Conservation (phyloP, 1,284 basidiomycete species). For the Malassezia obtusa region DNA sequence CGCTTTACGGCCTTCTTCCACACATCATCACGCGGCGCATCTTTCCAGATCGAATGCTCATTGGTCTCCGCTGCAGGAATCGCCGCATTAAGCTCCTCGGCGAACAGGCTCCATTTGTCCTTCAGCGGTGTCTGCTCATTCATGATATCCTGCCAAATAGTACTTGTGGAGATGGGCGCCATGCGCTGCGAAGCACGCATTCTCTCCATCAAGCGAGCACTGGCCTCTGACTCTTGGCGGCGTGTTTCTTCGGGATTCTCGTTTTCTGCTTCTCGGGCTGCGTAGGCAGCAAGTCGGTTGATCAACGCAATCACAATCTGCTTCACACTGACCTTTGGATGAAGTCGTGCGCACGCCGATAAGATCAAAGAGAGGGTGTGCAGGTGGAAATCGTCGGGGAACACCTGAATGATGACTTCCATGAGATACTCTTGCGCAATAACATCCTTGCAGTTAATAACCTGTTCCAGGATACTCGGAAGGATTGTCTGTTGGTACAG, state of each 20-base stretch:
- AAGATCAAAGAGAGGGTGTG: slow-evolving; percentile 42
- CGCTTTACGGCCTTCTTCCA: slow-evolving; percentile 20
- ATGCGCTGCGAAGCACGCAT: slow-evolving; percentile 32
- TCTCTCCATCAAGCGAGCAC: slow-evolving; percentile 18
- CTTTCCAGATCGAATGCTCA: slow-evolving; percentile 1
- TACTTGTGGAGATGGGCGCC: slow-evolving; percentile 24
- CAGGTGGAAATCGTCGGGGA: slow-evolving; percentile 48
- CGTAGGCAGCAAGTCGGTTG: slow-evolving; percentile 44
- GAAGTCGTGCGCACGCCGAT: slow-evolving; percentile 44
- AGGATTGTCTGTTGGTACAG: slow-evolving; percentile 43
- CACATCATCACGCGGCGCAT: slow-evolving; percentile 9
- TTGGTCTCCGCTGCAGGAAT: slow-evolving; percentile 3
- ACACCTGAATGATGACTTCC: slow-evolving; percentile 48
- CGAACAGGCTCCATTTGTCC: slow-evolving; percentile 6
- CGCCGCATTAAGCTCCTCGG: slow-evolving; percentile 3
- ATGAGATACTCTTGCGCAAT: slow-evolving; percentile 48
- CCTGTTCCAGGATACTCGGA: slow-evolving; percentile 45
- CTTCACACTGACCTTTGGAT: slow-evolving; percentile 48
- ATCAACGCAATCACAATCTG: slow-evolving; percentile 46
- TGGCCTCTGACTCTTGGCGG: slow-evolving; percentile 42
- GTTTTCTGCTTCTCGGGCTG: slow-evolving; percentile 44
- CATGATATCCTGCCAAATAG: slow-evolving; percentile 40
- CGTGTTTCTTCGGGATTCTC: slow-evolving; percentile 42
- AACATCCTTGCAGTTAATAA: slow-evolving; percentile 47
- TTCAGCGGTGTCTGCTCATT: slow-evolving; percentile 14